These are phyloP conservation scores for Dalbergia cultrata DNA, from an alignment of 306 rosid species.

Conservation along the genomic window DNA sequence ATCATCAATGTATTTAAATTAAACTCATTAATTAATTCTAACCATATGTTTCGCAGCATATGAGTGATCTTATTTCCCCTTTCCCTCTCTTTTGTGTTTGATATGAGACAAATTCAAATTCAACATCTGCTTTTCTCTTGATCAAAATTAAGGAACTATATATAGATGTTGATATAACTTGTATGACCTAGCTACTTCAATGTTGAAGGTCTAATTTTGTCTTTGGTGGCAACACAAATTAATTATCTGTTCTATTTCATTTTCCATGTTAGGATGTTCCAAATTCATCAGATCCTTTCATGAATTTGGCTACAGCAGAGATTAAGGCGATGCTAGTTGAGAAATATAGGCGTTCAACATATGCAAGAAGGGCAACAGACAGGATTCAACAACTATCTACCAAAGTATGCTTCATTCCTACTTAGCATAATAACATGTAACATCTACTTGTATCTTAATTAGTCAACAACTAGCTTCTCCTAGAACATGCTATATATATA, in stretches of 20 bases:
- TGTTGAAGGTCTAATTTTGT: neutral
- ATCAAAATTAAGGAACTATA: neutral
- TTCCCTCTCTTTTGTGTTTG: neutral
- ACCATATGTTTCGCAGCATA: neutral
- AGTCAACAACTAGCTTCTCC: neutral
- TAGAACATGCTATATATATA: conserved; percentile 1
- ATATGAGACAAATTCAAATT: no score
- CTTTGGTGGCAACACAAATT: conserved; percentile 21
- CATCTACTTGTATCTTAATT: neutral
- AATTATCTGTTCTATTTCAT: conserved; percentile 24
- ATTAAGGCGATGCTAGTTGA: conserved; percentile 82
- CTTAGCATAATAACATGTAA: conserved; percentile 1
- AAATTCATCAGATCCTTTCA: conserved; percentile 81
- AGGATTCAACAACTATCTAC: conserved; percentile 74
- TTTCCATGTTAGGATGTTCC: conserved; percentile 66
- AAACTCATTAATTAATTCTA: neutral
- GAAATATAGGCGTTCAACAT: conserved; percentile 73
- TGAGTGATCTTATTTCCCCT: neutral
- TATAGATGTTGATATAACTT: neutral
- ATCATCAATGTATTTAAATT: no score
- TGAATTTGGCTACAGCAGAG: conserved; percentile 79
- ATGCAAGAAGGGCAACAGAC: conserved; percentile 64
- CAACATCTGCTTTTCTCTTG: neutral
- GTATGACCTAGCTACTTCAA: neutral
- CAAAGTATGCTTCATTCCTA: conserved; percentile 60